Evolutionary conservation across 164 flowering plant species (phyloP).

Genomic region (Aristolochia fimbriata): DNA sequence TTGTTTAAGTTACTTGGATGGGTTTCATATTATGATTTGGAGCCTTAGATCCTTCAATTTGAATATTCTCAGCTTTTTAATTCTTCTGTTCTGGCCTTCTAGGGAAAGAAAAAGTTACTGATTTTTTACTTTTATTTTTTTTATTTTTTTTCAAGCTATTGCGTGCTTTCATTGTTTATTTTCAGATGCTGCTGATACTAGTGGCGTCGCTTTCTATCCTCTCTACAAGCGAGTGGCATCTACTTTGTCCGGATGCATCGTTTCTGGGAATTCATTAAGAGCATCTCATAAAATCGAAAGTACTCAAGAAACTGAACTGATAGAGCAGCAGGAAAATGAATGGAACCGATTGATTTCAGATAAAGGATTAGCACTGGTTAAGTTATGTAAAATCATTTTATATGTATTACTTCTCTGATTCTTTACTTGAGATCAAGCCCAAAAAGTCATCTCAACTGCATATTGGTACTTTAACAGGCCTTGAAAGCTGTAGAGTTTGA

Average conservation of each 20-base stretch:
- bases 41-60: too few species aligned
- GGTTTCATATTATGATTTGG: too few species aligned
- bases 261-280: constrained; percentile 24
- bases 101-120: too few species aligned
- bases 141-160: too few species aligned
- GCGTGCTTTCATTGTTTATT: constrained; percentile 1
- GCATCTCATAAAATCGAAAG: constrained; percentile 1
- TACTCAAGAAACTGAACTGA: constrained; percentile 19
- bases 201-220: constrained; percentile 47
- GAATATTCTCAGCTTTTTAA: too few species aligned
- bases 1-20: too few species aligned
- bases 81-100: not conserved
- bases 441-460: too few species aligned
- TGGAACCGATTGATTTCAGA: constrained; percentile 41
- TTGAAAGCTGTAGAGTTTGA: constrained; percentile 41
- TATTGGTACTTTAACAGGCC: constrained; percentile 22
- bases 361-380: constrained; percentile 38
- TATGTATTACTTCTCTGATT: too few species aligned
- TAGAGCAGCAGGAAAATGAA: constrained; percentile 28
- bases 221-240: constrained; percentile 55
- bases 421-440: too few species aligned
- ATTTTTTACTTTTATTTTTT: too few species aligned
- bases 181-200: constrained; percentile 18
- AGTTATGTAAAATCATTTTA: constrained; percentile 22
- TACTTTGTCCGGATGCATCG: constrained; percentile 33